Base-by-base conservation (phyloP, 257 asterid species). In the Echium plantagineum region DNA sequence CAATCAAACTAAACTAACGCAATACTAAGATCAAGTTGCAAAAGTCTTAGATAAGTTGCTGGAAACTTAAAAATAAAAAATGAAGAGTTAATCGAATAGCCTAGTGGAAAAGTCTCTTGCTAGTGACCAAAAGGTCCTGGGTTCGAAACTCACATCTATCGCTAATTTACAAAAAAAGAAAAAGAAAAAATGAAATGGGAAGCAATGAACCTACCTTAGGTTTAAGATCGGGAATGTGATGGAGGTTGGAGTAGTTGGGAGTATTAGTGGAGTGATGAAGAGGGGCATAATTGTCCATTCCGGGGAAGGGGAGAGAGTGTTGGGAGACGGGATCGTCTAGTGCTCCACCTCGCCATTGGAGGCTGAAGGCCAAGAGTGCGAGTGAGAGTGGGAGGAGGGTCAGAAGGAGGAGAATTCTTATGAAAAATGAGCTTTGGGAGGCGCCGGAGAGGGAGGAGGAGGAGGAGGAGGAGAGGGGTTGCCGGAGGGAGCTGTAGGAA, bases 321-420 rank as follows among this genome's bases (percentile, higher is more conserved):
- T 75, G 63, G 6, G 79, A 67, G 49, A 71, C 62, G 66, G 84
- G 81, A 67, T 78, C 84, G 63, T 75, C 81, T 2, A 72, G 70
- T 62, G 78, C 83, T 0, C 84, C 84, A 26, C 81, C 84, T 16
- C 81, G 81, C 84, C 84, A 78, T 58, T 78, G 84, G 48, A 78
- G 84, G 60, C 68, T 30, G 60, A 78, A 78, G n/a, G 84, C 84
- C 57, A 78, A 78, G 20, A 75, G 24, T 15, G 84, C 81, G 0
- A 78, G 68, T 2, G 81, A 54, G 15, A 78, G 67, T 10, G 84
- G 81, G 9, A 78, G 69, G 53, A 78, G 49, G 2, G 81, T 78
- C 35, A 78, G 75, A 17, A 78, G 77, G 53, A 78, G 76, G 51
- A 78, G 77, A 47, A 78, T 64, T 58, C 71, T 75, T 0, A 77